Conservation (phyloP, 2,329 filamentous ascomycete species). For the Leptographium wingfieldii region DNA sequence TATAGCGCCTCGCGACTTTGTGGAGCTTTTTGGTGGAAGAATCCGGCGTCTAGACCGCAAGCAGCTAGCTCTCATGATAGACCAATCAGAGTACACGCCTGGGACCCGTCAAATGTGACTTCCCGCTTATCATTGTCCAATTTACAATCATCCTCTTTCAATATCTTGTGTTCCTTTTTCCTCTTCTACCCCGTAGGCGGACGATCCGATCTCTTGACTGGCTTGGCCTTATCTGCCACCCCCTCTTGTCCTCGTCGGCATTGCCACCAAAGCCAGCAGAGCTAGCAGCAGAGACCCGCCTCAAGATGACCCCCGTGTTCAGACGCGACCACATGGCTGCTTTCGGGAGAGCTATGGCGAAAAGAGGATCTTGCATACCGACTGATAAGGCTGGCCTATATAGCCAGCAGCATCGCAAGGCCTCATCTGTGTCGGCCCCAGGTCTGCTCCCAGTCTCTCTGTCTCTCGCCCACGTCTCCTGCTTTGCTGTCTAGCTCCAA, state of each 20-base stretch:
- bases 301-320: background rate
- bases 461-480: background rate
- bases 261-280: background rate
- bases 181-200: background rate
- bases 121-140: too few relatives aligned
- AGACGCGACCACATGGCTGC: background rate
- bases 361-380: background rate
- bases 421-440: background rate
- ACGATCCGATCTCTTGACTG: background rate
- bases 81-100: too few relatives aligned
- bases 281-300: background rate
- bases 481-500: background rate
- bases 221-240: background rate
- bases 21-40: too few relatives aligned
- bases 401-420: background rate
- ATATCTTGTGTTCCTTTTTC: too few relatives aligned
- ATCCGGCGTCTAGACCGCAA: too few relatives aligned
- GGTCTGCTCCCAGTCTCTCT: too few relatives aligned
- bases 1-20: too few relatives aligned
- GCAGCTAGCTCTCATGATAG: too few relatives aligned
- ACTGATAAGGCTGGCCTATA: background rate
- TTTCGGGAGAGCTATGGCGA: background rate
- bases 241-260: background rate
- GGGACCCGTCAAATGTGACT: too few relatives aligned
- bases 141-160: too few relatives aligned